Evolutionary conservation across 345 rosid species (phyloP).

Genomic region (Orychophragmus violaceus): DNA sequence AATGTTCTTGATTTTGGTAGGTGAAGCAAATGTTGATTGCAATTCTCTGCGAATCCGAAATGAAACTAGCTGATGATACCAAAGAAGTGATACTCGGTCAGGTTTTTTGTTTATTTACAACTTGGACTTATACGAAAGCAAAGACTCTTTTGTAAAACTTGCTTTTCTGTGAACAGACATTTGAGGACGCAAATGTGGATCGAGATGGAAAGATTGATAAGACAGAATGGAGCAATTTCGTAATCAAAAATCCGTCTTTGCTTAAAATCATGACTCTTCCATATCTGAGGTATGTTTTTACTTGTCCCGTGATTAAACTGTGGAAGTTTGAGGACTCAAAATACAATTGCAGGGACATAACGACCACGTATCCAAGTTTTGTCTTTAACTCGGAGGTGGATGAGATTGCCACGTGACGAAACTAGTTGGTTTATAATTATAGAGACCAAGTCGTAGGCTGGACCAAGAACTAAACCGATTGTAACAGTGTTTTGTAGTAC

Average conservation of each 20-base stretch:
- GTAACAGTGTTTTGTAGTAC: slow-evolving; percentile 1
- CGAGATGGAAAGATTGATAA: slow-evolving; percentile 79
- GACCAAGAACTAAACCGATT: slow-evolving; percentile 11
- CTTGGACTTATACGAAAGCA: not conserved
- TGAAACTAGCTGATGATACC: slow-evolving; percentile 93
- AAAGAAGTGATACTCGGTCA: slow-evolving; percentile 84
- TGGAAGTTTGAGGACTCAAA: not conserved
- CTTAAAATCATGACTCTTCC: slow-evolving; percentile 94
- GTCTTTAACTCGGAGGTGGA: slow-evolving; percentile 92
- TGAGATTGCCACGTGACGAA: slow-evolving; percentile 63
- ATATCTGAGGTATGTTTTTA: slow-evolving; percentile 57
- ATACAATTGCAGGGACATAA: slow-evolving; percentile 65
- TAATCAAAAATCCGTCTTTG: slow-evolving; percentile 72
- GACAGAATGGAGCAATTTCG: slow-evolving; percentile 79
- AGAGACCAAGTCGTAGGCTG: not conserved
- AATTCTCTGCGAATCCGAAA: slow-evolving; percentile 88
- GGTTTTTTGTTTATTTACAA: slow-evolving; percentile 31
- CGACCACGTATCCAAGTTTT: slow-evolving; percentile 93
- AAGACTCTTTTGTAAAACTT: not conserved
- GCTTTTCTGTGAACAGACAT: slow-evolving; percentile 47
- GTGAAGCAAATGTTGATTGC: slow-evolving; percentile 98
- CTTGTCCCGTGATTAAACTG: too few species aligned
- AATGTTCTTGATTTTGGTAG: slow-evolving; percentile 34
- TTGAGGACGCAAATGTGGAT: slow-evolving; percentile 74
- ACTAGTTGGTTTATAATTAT: slow-evolving; percentile 10